Percentiles rank a stretch among this genome's conserved stretches.
phyloP scores from a whole-genome alignment of 1,139 yeast species.

The Hyphopichia burtonii region DNA sequence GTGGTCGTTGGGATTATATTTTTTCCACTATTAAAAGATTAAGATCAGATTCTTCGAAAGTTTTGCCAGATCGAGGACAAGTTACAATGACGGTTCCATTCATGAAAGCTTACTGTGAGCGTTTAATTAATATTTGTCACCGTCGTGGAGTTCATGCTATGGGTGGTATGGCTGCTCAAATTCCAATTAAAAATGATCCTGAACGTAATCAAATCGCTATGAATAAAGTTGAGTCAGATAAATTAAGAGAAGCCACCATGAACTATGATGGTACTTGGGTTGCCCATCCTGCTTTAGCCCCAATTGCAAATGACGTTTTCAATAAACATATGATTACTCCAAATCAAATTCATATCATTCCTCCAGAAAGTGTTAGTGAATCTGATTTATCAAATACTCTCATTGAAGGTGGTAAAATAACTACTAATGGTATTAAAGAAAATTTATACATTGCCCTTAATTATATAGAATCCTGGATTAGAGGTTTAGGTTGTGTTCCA shows the following conservation, averaged over 20 bases:
- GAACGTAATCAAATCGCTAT: slow-evolving; percentile 22
- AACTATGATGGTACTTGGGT: slow-evolving; percentile 20
- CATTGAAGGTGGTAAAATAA: slow-evolving; percentile 12
- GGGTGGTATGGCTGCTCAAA: slow-evolving; percentile 80
- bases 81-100: slow-evolving; percentile 76
- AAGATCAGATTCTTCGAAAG: slow-evolving; percentile 60
- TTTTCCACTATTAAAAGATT: slow-evolving; percentile 70
- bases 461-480: slow-evolving; percentile 17
- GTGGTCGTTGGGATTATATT: slow-evolving; percentile 84
- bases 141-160: slow-evolving; percentile 75
- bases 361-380: slow-evolving; percentile 11
- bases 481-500: slow-evolving; percentile 19
- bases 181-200: slow-evolving; percentile 26
- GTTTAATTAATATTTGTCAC: slow-evolving; percentile 70
- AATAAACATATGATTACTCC: slow-evolving; percentile 17
- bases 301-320: slow-evolving; percentile 16
- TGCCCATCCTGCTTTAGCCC: slow-evolving; percentile 18
- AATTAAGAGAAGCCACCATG: slow-evolving; percentile 20
- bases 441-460: slow-evolving; percentile 17
- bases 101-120: slow-evolving; percentile 68
- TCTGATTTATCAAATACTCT: slow-evolving; percentile 12
- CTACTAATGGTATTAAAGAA: slow-evolving; percentile 14
- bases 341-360: slow-evolving; percentile 15
- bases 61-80: slow-evolving; percentile 71
- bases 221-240: slow-evolving; percentile 25